Conservation (phyloP, 371 early-diverging fungal species). For the Mucor ambiguus region DNA sequence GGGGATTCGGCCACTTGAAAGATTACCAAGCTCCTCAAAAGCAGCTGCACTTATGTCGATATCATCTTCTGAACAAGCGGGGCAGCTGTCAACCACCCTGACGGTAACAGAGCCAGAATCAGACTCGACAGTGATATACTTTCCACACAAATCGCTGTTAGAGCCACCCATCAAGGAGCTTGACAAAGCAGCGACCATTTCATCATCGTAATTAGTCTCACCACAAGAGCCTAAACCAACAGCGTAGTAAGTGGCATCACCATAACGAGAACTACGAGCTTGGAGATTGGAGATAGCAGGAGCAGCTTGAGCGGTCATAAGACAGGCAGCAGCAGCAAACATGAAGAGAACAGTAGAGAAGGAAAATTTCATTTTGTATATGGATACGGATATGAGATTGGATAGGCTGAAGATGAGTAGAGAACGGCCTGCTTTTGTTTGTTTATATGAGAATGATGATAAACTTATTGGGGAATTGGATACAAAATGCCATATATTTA, state of each 20-base stretch:
- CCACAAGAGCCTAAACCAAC: slow-evolving; percentile 56
- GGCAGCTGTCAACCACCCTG: slow-evolving; percentile 56
- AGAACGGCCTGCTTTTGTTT: background rate
- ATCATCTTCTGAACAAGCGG: slow-evolving; percentile 39
- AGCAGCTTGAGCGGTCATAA: slow-evolving; percentile 12
- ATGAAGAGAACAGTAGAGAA: background rate
- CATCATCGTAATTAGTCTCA: slow-evolving; percentile 14
- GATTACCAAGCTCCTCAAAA: slow-evolving; percentile 41
- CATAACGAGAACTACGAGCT: slow-evolving; percentile 20
- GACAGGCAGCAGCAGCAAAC: background rate
- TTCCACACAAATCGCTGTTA: slow-evolving; percentile 41
- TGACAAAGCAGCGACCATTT: slow-evolving; percentile 45
- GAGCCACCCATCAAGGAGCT: background rate
- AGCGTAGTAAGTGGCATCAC: slow-evolving; percentile 44
- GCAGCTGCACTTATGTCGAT: slow-evolving; percentile 46
- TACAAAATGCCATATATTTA: background rate
- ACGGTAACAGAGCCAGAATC: slow-evolving; percentile 41
- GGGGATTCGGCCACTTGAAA: slow-evolving; percentile 38
- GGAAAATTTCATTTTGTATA: background rate
- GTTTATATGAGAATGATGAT: background rate
- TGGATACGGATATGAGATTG: background rate
- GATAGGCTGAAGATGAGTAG: background rate
- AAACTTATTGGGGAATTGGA: background rate
- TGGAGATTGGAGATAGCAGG: slow-evolving; percentile 10
- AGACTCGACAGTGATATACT: slow-evolving; percentile 33